Base-by-base conservation (phyloP, 257 asterid species). In the Scutellaria barbata region DNA sequence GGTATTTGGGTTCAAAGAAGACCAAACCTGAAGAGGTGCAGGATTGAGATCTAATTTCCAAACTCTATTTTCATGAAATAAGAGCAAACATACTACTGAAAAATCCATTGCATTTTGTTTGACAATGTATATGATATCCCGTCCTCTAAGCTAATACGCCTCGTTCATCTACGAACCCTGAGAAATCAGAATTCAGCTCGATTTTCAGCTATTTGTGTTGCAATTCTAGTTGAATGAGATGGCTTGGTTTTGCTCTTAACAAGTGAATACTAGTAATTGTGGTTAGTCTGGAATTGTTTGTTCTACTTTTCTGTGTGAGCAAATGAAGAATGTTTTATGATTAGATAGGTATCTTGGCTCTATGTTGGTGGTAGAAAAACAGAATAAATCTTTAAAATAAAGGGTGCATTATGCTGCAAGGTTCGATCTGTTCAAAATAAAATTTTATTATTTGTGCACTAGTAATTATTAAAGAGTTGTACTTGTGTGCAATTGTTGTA, bases 1-100 rank as follows among this genome's bases (percentile, higher is more conserved):
- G 98, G 98, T 93, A 86, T 74, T 4, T 77, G 63, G 39, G 85
- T 75, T 84, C 96, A 2, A 82, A 77, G 74, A 85, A 85, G 72
- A 81, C 82, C 71, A 86, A 89, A 76, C 42, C 85, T 5, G 90
- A 83, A 79, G 87, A 82, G 83, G 89, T 80, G 35, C 90, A 87
- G 65, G 90, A 87, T 54, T 93, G 80, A 90, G 64, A 69, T 48
- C 3, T 7, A 39, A 52, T 45, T 55, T 52, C 68, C 25, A 17
- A 25, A 51, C 53, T 5, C 1, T 20, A 47, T 53, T 18, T 7
- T 40, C 74, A 20, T 42, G 52, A n/a, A 72, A 64, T 51, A 72
- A 82, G 60, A 81, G 68, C 77, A 77, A 71, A 74, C 78, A 65
- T 75, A 72, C 78, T 72, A 40, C 1, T 22, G 64, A 60, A 57